Base-by-base conservation (phyloP, 371 early-diverging fungal genomes). In the Syncephalastrum contaminatum region DNA sequence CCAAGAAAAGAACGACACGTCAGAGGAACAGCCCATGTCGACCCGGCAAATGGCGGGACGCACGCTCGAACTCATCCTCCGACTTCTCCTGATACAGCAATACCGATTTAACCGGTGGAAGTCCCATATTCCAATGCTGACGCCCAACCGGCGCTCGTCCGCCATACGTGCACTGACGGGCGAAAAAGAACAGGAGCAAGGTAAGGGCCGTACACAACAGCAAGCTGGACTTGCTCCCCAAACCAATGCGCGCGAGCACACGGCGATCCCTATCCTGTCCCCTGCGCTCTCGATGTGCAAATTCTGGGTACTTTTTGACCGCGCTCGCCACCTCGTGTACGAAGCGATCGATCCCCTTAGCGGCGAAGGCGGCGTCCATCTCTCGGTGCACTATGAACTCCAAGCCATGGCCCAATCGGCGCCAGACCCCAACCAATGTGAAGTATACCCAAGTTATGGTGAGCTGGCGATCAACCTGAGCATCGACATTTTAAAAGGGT, bases 301-400 rank as follows among this genome's bases (percentile, higher is more conserved):
- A 45, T 75, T 75, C 20, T 71, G 76, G 70, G 68, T 71, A 1
- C 64, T 75, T 8, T 72, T 75, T 51, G 74, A 79, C 50, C 57
- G 76, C 15, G 66, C 75, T 14, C 63, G 76, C 18, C 69, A 68
- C 30, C 62, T 65, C 4, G 65, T 75, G 6, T 57, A 75, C 42
- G 54, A 59, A 16, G 54, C 53, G 1, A 43, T 73, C 7, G 64
- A 60, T 21, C 73, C 73, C 4, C 58, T 75, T 14, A 63, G 67
- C 36, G 64, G 64, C 18, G 64, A 63, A 41, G 62, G 64, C 20
- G 64, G 77, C 36, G 43, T 74, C 24, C 53, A 61, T 24, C 50
- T 75, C 18, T 53, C 70, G 2, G 64, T 67, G 3, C 79, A 79
- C 53, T 79, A 64, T 48, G 64, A 71, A 21, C 55, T 63, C 16